Conservation (phyloP, 2,329 filamentous ascomycete species). For the Hirsutella minnesotensis region DNA sequence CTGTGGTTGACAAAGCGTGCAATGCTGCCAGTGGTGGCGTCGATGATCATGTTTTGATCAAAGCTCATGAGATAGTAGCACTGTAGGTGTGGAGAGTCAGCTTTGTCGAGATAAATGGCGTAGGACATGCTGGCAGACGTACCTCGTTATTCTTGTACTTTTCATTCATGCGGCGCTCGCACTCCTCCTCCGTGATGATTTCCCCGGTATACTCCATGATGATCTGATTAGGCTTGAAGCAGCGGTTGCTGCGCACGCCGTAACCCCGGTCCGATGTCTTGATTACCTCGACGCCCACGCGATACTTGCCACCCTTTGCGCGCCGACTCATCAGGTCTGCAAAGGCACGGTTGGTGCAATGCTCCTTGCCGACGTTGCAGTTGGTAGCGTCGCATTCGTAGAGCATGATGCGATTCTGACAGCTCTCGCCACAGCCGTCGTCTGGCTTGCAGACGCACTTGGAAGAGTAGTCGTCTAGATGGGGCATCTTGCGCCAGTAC, state of each 20-base stretch:
- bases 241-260: conserved; percentile 81
- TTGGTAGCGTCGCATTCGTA: conserved; percentile 92
- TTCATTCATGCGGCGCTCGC: conserved; percentile 84
- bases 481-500: conserved; percentile 69
- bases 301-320: conserved; percentile 71
- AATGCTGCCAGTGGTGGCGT: conserved; percentile 90
- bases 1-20: conserved; percentile 98
- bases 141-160: conserved; percentile 91
- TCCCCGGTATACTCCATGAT: conserved; percentile 98
- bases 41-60: conserved; percentile 96
- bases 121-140: conserved; percentile 17
- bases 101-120: neutral
- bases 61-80: conserved; percentile 99
- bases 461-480: conserved; percentile 61
- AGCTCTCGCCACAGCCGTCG: conserved; percentile 76
- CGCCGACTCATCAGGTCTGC: conserved; percentile 63
- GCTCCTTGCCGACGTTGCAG: conserved; percentile 63
- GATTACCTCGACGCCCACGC: conserved; percentile 89
- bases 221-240: conserved; percentile 81
- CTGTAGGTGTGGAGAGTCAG: conserved; percentile 31
- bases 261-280: conserved; percentile 83
- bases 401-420: conserved; percentile 91
- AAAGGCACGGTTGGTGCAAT: conserved; percentile 82
- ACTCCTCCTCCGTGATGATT: conserved; percentile 91
- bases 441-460: conserved; percentile 69